Conservation (phyloP, 2,329 filamentous ascomycete genomes). For the Botrytis medusae region DNA sequence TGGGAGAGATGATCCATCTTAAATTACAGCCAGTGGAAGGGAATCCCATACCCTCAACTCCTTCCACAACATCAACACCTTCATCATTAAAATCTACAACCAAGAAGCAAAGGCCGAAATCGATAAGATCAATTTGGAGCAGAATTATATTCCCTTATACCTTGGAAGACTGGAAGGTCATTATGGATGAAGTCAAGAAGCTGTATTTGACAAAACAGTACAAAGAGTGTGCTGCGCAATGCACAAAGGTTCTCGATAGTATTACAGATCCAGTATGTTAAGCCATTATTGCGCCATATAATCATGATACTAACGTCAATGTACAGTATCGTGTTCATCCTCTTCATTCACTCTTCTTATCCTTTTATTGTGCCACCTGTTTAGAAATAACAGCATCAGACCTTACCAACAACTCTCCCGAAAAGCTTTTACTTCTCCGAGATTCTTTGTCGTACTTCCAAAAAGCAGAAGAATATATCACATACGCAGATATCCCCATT, state of each 20-base stretch:
- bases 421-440: conserved; percentile 38
- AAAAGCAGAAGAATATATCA: conserved; percentile 32
- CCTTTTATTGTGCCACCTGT: conserved; percentile 38
- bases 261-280: conserved; percentile 36
- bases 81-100: conserved; percentile 10
- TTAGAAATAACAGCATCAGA: conserved; percentile 35
- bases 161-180: conserved; percentile 34
- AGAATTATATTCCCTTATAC: conserved; percentile 33
- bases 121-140: conserved; percentile 26
- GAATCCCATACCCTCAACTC: neutral
- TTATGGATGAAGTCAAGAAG: conserved; percentile 38
- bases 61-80: conserved; percentile 14
- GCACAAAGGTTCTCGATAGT: conserved; percentile 35
- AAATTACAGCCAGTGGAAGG: conserved; percentile 20
- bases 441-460: conserved; percentile 34
- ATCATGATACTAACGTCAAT: conserved; percentile 16
- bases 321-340: conserved; percentile 33
- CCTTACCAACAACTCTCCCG: conserved; percentile 31
- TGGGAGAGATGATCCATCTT: conserved; percentile 20
- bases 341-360: conserved; percentile 37
- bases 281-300: conserved; percentile 17
- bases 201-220: conserved; percentile 37
- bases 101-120: conserved; percentile 25
- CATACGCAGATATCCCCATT: conserved; percentile 30
- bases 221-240: conserved; percentile 36